Evolutionary conservation across 164 flowering plant genomes (phyloP).

Genomic region (Tetracentron sinense): DNA sequence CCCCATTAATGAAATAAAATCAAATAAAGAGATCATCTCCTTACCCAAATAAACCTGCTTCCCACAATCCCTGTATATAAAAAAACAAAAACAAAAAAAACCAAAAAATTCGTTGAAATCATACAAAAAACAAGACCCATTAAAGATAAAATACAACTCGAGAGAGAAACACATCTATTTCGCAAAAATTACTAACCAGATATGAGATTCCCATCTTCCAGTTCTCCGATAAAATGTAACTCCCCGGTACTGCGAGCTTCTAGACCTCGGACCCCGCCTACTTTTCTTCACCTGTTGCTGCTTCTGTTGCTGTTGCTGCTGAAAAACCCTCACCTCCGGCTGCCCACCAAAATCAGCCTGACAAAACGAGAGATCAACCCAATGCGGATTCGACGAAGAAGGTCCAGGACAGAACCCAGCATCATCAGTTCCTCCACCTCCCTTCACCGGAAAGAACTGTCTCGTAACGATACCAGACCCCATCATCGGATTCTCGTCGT

Average conservation of each 20-base stretch:
- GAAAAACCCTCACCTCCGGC: constrained; percentile 14
- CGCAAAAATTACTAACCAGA: constrained; percentile 33
- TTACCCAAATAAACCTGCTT: constrained; percentile 83
- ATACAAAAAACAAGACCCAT: neutral
- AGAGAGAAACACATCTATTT: neutral
- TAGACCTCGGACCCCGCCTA: constrained; percentile 50
- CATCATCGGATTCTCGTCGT: constrained; percentile 2
- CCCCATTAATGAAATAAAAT: neutral
- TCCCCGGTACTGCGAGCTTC: constrained; percentile 57
- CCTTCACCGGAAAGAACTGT: constrained; percentile 41
- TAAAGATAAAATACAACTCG: constrained; percentile 1
- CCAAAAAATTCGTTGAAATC: constrained; percentile 5
- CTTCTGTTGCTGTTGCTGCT: constrained; percentile 29
- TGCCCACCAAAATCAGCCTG: constrained; percentile 4
- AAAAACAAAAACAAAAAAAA: neutral
- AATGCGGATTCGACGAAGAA: constrained; percentile 26
- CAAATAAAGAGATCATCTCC: constrained; percentile 9
- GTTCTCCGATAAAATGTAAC: constrained; percentile 51
- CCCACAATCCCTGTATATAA: constrained; percentile 69
- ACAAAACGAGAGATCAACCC: constrained; percentile 40
- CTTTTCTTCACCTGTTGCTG: constrained; percentile 37
- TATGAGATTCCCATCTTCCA: constrained; percentile 62
- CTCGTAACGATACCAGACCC: constrained; percentile 30
- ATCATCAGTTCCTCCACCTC: constrained; percentile 15
- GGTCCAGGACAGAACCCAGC: constrained; percentile 15